Base-by-base conservation (phyloP, 257 asterid genomes). In the Ligustrum vulgare region DNA sequence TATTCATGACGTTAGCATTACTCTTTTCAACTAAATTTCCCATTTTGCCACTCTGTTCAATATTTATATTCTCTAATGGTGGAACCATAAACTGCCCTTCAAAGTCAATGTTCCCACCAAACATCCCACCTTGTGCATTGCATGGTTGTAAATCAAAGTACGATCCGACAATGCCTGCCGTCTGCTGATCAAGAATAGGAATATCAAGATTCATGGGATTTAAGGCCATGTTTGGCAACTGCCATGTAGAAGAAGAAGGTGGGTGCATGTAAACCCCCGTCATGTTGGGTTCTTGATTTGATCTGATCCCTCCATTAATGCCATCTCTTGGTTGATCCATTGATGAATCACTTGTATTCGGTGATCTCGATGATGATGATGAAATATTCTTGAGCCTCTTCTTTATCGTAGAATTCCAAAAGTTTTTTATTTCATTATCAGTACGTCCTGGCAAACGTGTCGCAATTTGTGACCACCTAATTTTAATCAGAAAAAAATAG, bases 391-490 rank as follows among this genome's bases (percentile, higher is more conserved):
- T 88, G 63, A 85, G 88, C 78, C 91, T 86, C 71, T 88, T 88
- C 77, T 88, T 88, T 36, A 88, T 77, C 2, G 91, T 77, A 3
- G 93, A 88, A 35, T 88, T 88, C 93, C 93, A 88, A 37, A 88
- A 88, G 69, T 88, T 88, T 79, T 88, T 88, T 15, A 88, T 88
- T 62, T 88, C 93, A 22, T 88, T 88, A 32, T 88, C 93, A 0
- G 93, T 86, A 4, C 93, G 85, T 5, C 93, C 93, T 0, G 91
- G 93, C 74, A 88, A 71, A 47, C 93, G 84, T 10, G 91, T 83
- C 5, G 93, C 93, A 7, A 88, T 88, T 77, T 86, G 91, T n/a
- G 93, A 88, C 93, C 93, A 88, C 69, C 93, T 88, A 54, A 5
- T 13, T 43, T 8, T 8, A 60, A 49, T 65, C 41, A 73, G 20